Evolutionary conservation across 2,329 filamentous ascomycete species (phyloP), one percentile per base, ranked within the genome.

Genomic region (Xylaria multiplex): DNA sequence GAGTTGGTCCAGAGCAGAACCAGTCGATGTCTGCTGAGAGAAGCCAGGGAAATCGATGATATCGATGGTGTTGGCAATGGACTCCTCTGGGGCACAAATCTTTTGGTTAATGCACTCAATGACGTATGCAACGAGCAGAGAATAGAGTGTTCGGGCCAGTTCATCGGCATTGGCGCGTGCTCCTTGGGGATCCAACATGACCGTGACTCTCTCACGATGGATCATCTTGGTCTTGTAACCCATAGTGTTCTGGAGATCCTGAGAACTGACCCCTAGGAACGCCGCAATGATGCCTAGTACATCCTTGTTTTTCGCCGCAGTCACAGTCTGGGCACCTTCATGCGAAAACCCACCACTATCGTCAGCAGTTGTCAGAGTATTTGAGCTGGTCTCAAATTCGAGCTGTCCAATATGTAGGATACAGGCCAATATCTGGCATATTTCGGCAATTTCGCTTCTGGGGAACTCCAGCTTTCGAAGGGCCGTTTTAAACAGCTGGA

Each of bases 341-440:
- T 97, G 93, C 0, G 96, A 97, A 80, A 96, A 98, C 22, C 95
- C 95, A 62, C 96, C 96, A 71, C 95, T 98, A 74, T 99, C 96
- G 73, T 97, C 94, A 1, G 88, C 93, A 1, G 88, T 88, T 0
- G 88, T 90, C 2, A 90, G 90, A 0, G 96, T 98, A 71, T 90
- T 88, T 72, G 92, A 90, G 2, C 91, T 90, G 0, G 88, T 93
- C 76, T 91, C 89, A 72, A 99, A 99, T 73, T 99, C 96, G 2
- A 99, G 88, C 81, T 99, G 96, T 32, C 96, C 96, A 71, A 99
- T 94, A 78, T 99, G 96, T n/a, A 99, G 85, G 71, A 99, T 97
- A 72, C 89, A 90, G 37, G 96, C 96, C 59, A 99, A 84, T 55
- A 98, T 87, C 81, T 99, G 96, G 79, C 96, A 99, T 62, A 99